These are phyloP conservation scores for Polyporus tsugae DNA, from an alignment of 1,284 basidiomycete species.

Conservation along the genomic window DNA sequence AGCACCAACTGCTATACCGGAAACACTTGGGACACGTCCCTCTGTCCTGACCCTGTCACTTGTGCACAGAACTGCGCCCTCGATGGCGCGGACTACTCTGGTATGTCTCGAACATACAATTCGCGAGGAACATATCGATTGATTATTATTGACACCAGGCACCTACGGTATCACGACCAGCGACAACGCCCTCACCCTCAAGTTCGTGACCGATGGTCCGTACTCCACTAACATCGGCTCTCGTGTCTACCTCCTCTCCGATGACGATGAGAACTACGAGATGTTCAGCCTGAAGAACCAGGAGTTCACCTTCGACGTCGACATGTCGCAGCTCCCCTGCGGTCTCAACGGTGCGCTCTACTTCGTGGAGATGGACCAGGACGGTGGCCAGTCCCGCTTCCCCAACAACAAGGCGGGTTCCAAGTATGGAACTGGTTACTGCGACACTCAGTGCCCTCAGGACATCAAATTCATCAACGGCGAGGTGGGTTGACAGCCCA, in stretches of 20 bases:
- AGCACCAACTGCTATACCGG: constrained; percentile 49
- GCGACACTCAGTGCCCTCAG: constrained; percentile 57
- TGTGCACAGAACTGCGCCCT: constrained; percentile 59
- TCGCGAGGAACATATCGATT: not conserved
- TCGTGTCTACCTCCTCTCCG: constrained; percentile 61
- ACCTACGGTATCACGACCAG: constrained; percentile 51
- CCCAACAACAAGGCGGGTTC: constrained; percentile 57
- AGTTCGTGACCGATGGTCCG: constrained; percentile 53
- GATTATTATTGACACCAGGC: not conserved
- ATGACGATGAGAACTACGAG: constrained; percentile 53
- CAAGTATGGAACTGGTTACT: constrained; percentile 63
- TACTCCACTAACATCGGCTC: constrained; percentile 58
- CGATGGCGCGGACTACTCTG: constrained; percentile 64
- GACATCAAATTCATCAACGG: constrained; percentile 65
- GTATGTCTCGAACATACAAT: constrained; percentile 28
- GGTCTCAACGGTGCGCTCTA: constrained; percentile 62
- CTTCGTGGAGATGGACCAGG: constrained; percentile 51
- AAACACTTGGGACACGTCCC: constrained; percentile 44
- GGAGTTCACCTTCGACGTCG: constrained; percentile 67
- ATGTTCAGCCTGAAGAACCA: constrained; percentile 62
- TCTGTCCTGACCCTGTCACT: constrained; percentile 46
- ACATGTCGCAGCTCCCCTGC: constrained; percentile 61
- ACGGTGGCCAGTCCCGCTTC: constrained; percentile 48
- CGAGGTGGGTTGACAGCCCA: constrained; percentile 39
- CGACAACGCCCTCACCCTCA: constrained; percentile 58